Base-by-base conservation (phyloP, 2,329 filamentous ascomycete genomes). In the Lachnellula willkommii region DNA sequence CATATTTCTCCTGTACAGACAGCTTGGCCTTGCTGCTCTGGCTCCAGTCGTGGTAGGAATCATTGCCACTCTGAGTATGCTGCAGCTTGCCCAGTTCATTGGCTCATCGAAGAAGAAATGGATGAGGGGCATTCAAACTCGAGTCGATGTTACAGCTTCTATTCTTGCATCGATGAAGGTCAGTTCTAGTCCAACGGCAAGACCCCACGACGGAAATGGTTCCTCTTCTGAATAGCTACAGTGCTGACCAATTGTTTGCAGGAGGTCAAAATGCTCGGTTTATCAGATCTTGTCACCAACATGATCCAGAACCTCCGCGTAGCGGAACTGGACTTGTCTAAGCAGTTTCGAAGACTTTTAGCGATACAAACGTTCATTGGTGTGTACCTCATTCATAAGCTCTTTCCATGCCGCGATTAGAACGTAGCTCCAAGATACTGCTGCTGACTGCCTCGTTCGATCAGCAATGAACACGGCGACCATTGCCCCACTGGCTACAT, bases 401-500 rank as follows among this genome's bases (percentile, higher is more conserved):
- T 26, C 24, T 26, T 26, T 26, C 24, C 24, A 26, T 5, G 24
- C 24, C 4, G 24, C 24, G 24, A 26, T 26, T 26, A 3, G 24
- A 26, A 26, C 24, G 24, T 26, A 26, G 24, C 24, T 26, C 24
- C 24, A 26, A 26, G 24, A 46, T 46, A 22, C 24, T 46, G 42
- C 24, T 22, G 24, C 42, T 46, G 42, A 46, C 42, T 20, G 42
- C 24, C 24, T 26, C 24, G 24, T 26, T 26, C 24, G 42, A 14
- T 5, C 42, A 67, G 65, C 58, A 50, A 68, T 63, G 28, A 63
- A 55, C 42, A 67, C 61, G 37, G 53, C 20, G 50, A 53, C 60
- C 9, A 28, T 75, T 14, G 70, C 73, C 0, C 73, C 74, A 3
- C 65, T 74, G 1, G 64, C 66, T 4, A 74, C 74, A 1, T 75